phyloP scores from a whole-genome alignment of 23 red algal genomes.

The Gracilaria caudata region DNA sequence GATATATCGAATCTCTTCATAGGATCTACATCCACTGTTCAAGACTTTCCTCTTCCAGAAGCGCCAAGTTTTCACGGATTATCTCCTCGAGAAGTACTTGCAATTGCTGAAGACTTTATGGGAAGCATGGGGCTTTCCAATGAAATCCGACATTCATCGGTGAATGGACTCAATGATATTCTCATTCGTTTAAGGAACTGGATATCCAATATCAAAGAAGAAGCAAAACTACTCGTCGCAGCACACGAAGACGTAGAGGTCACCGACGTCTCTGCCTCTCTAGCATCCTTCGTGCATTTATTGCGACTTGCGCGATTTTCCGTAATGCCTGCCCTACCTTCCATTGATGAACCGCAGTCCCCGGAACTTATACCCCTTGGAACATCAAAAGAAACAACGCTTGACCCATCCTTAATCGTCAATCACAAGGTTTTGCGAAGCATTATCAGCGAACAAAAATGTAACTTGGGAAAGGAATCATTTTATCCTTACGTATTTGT shows the following conservation, averaged over 20 bases:
- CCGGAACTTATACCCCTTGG: slow-evolving; percentile 36
- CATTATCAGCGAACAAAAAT: not conserved
- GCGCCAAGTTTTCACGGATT: slow-evolving; percentile 12
- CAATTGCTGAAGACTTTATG: slow-evolving; percentile 19
- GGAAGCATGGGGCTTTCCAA: not conserved
- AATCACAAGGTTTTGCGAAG: slow-evolving; percentile 3
- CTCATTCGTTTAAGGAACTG: slow-evolving; percentile 24
- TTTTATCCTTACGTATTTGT: slow-evolving; percentile 54
- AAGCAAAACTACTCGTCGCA: not conserved
- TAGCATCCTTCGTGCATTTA: slow-evolving; percentile 13
- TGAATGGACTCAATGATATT: not conserved
- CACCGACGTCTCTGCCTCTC: not conserved
- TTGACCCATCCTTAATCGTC: slow-evolving; percentile 23
- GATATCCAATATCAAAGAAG: slow-evolving; percentile 24
- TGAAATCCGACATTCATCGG: not conserved
- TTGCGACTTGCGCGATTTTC: slow-evolving; percentile 31
- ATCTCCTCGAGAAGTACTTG: slow-evolving; percentile 30
- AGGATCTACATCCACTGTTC: slow-evolving; percentile 17
- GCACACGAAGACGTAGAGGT: not conserved
- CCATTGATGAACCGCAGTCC: slow-evolving; percentile 14
- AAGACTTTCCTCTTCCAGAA: slow-evolving; percentile 43
- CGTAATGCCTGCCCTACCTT: slow-evolving; percentile 6
- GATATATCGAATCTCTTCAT: slow-evolving; percentile 37
- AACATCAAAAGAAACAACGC: slow-evolving; percentile 16
- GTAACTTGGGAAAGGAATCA: slow-evolving; percentile 4